phyloP scores from a whole-genome alignment of 768 basidiomycete species.

The Pholiota conissans region DNA sequence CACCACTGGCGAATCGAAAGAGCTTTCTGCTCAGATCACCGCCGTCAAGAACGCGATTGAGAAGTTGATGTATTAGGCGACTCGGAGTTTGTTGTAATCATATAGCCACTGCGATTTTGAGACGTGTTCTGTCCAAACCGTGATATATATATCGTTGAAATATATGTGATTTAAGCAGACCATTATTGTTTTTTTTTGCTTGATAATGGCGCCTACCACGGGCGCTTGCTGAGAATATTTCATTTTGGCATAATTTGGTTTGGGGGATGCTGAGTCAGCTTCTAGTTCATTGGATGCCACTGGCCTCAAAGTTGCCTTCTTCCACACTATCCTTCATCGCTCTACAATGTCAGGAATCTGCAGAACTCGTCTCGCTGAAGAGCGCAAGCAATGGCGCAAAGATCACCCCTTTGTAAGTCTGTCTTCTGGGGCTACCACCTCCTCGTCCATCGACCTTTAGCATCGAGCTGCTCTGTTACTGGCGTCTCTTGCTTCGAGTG shows the following conservation, averaged over 20 bases:
- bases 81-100: neutral
- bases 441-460: neutral
- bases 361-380: slow-evolving; percentile 89
- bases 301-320: neutral
- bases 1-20: slow-evolving; percentile 93
- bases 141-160: neutral
- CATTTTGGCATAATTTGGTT: neutral
- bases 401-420: slow-evolving; percentile 94
- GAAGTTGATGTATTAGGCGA: slow-evolving; percentile 49
- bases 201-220: neutral
- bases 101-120: neutral
- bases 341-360: slow-evolving; percentile 84
- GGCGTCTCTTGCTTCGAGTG: neutral
- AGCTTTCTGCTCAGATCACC: slow-evolving; percentile 86
- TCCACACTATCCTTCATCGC: neutral
- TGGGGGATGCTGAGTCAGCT: slow-evolving; percentile 7
- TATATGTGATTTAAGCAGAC: no score
- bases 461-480: slow-evolving; percentile 7
- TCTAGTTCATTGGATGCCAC: neutral
- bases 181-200: no score
- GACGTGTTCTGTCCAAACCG: neutral
- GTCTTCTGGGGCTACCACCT: neutral
- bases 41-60: slow-evolving; percentile 84
- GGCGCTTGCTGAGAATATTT: slow-evolving; percentile 1
- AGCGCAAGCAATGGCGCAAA: slow-evolving; percentile 98